A percentile compares a stretch with the other conserved stretches of the same genome.
phyloP scores from a whole-genome alignment of 1,284 basidiomycete genomes.

The Rugiboletus extremiorientalis region DNA sequence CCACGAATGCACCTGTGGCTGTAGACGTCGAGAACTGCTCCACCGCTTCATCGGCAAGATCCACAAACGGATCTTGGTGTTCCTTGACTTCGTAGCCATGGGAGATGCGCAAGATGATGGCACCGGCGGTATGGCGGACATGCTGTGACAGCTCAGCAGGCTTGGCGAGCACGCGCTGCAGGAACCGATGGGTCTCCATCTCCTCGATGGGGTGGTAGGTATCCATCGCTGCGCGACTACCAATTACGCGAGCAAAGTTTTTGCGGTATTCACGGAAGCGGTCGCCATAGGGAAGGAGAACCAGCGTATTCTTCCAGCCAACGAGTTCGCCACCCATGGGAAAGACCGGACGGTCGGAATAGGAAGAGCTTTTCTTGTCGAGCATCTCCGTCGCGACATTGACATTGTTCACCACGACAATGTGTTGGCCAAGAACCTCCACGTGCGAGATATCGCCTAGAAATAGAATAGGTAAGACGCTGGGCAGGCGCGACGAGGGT shows the following conservation, averaged over 20 bases:
- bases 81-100: conserved; percentile 63
- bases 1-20: conserved; percentile 56
- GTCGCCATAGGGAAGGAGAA: conserved; percentile 60
- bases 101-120: conserved; percentile 58
- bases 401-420: conserved; percentile 59
- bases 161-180: conserved; percentile 53
- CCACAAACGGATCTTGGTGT: conserved; percentile 55
- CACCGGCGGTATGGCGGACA: conserved; percentile 57
- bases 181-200: conserved; percentile 53
- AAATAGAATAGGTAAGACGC: background rate
- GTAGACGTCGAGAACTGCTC: conserved; percentile 59
- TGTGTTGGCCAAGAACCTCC: conserved; percentile 57
- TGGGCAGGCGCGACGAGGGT: background rate
- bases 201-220: conserved; percentile 51
- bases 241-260: conserved; percentile 57
- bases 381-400: conserved; percentile 57
- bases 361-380: conserved; percentile 66
- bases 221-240: conserved; percentile 49
- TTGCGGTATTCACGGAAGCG: conserved; percentile 62
- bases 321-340: conserved; percentile 64
- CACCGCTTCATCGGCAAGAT: conserved; percentile 55
- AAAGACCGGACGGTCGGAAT: conserved; percentile 63
- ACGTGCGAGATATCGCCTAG: conserved; percentile 60
- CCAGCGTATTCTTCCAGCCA: conserved; percentile 65
- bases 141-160: conserved; percentile 54